Evolutionary conservation across 805 yeast species (phyloP), one percentile per base, ranked within the genome.

Genomic region (Metschnikowia koreensis): DNA sequence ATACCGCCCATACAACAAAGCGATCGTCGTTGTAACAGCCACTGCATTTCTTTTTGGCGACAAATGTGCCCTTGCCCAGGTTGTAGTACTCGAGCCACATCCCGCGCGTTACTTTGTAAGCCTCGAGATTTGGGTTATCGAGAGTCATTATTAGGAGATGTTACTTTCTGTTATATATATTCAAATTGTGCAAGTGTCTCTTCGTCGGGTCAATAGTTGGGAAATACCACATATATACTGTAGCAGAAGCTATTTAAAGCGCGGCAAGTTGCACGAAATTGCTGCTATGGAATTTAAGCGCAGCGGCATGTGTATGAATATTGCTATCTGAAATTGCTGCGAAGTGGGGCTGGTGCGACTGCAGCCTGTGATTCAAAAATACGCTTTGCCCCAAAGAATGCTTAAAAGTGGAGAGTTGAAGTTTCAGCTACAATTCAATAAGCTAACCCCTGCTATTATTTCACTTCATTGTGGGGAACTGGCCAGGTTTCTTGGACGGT

Each of bases 1-100:
- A 75, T 7, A 82, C 81, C 0, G 87, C 82, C 89, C 89, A 85
- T n/a, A 84, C 79, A 34, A 81, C 82, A 63, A 81, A 82, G 45
- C 74, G 75, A 43, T 81, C 80, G 38, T 80, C 76, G 47, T 77
- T 75, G 61, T 73, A 73, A 53, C 75, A 70, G 13, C 83, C 83
- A 47, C 67, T 72, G 26, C 64, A 57, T 50, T 58, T 55, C 16
- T 55, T 44, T 16, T 69, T 72, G 7, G 80, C 78, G 49, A 72
- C 64, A 53, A 73, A 77, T 10, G 74, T 68, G 17, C 64, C 63
- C 47, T 70, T 58, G 29, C 59, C 37, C 17, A 71, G 66, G 58
- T 75, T 74, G 69, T 74, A 77, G 58, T 70, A 77, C 17, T 57
- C 52, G 36, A 62, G 62, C 81, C 81, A 77, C 64, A 77, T 63